phyloP scores from a whole-genome alignment of 1,139 yeast species.

The Arxiozyma slooffiae region DNA sequence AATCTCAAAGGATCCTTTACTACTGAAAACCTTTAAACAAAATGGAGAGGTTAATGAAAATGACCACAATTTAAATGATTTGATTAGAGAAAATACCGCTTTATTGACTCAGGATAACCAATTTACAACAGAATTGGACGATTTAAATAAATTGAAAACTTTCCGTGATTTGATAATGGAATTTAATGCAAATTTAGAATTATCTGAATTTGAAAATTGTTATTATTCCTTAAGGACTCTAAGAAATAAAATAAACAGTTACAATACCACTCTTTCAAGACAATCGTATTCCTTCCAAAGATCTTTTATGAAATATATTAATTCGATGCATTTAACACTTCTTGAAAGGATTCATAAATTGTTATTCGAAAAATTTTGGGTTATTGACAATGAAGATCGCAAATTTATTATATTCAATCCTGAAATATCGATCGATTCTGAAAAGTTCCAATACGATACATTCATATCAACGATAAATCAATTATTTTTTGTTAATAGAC shows the following conservation, averaged over 20 bases:
- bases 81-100: conserved; percentile 2
- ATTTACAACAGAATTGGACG: conserved; percentile 18
- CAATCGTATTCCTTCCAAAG: conserved; percentile 25
- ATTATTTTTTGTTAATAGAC: conserved; percentile 14
- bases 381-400: conserved; percentile 5
- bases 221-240: conserved; percentile 24
- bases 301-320: conserved; percentile 21
- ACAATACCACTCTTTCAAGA: conserved; percentile 9
- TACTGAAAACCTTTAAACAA: not conserved
- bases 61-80: not conserved
- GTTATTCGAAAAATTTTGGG: conserved; percentile 20
- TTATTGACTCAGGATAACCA: conserved; percentile 15
- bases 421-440: conserved; percentile 8
- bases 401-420: conserved; percentile 12
- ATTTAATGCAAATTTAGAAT: conserved; percentile 21
- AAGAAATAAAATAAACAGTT: conserved; percentile 17
- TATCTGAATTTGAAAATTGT: conserved; percentile 25
- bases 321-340: conserved; percentile 20
- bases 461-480: conserved; percentile 13
- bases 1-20: not conserved
- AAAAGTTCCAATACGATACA: conserved; percentile 13
- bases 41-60: not conserved
- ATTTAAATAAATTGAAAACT: conserved; percentile 14
- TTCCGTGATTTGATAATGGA: conserved; percentile 19
- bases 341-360: conserved; percentile 15